A percentile compares a stretch with the other conserved stretches of the same genome.
phyloP scores from a whole-genome alignment of 371 early-diverging fungal genomes.

The Rhizomucor pusillus region DNA sequence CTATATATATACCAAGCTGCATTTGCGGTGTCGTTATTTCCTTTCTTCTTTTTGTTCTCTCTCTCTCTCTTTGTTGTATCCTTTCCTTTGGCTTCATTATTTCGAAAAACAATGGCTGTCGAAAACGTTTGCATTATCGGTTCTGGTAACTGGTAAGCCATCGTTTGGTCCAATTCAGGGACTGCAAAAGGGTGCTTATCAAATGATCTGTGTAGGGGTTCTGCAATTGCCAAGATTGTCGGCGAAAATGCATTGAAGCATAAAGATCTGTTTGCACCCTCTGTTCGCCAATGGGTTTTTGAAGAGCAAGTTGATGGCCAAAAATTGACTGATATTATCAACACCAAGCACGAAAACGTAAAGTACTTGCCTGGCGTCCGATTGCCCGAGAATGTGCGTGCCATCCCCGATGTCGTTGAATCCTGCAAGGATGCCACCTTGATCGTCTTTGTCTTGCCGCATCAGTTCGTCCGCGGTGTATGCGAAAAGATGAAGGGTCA shows the following conservation, averaged over 20 bases:
- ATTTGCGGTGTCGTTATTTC: slow-evolving; percentile 1
- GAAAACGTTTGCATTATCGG: slow-evolving; percentile 91
- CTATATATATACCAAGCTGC: neutral
- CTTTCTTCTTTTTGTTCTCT: slow-evolving; percentile 1
- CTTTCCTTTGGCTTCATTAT: neutral
- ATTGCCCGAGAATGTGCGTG: slow-evolving; percentile 89
- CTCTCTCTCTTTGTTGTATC: slow-evolving; percentile 1
- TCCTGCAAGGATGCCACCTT: slow-evolving; percentile 82
- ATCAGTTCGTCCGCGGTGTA: slow-evolving; percentile 89
- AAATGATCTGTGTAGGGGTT: slow-evolving; percentile 69
- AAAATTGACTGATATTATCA: slow-evolving; percentile 96
- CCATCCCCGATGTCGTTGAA: slow-evolving; percentile 72
- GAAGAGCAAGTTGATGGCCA: slow-evolving; percentile 84
- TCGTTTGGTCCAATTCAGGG: neutral
- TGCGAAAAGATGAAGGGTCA: slow-evolving; percentile 78
- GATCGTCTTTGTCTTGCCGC: slow-evolving; percentile 95
- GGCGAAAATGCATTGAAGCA: slow-evolving; percentile 77
- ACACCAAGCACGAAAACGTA: slow-evolving; percentile 91
- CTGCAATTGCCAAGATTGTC: slow-evolving; percentile 92
- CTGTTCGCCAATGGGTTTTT: slow-evolving; percentile 96
- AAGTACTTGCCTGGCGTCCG: slow-evolving; percentile 90
- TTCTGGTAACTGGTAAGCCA: slow-evolving; percentile 86
- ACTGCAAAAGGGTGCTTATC: neutral
- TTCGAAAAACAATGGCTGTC: slow-evolving; percentile 21
- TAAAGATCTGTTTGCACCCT: slow-evolving; percentile 68